phyloP scores from a whole-genome alignment of 2,329 filamentous ascomycete species.

The Epichloe hybrida region DNA sequence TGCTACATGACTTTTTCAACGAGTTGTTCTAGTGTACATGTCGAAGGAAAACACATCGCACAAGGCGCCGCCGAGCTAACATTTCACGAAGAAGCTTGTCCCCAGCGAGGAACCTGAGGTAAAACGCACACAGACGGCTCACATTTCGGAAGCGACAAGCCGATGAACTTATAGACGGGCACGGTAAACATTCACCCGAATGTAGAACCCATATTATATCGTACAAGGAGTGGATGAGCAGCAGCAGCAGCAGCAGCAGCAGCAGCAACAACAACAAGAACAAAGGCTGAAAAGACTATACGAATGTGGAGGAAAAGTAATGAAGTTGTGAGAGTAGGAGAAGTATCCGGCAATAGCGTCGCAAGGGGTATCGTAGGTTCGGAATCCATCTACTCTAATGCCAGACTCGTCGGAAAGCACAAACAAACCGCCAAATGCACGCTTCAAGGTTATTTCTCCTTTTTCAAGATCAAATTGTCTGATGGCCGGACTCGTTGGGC shows the following conservation, averaged over 20 bases:
- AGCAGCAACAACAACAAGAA: not conserved
- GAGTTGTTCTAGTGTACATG: too few relatives aligned
- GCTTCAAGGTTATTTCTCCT: slow-evolving; percentile 15
- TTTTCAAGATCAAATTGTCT: slow-evolving; percentile 50
- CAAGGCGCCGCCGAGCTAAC: not conserved
- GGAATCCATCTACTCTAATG: not conserved
- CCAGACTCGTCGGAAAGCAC: not conserved
- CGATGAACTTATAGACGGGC: not conserved
- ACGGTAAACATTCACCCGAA: not conserved
- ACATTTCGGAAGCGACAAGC: not conserved
- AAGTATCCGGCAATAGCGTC: not conserved
- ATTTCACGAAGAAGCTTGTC: not conserved
- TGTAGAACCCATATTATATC: not conserved
- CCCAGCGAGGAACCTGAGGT: not conserved
- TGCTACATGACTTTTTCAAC: too few relatives aligned
- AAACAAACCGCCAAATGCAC: slow-evolving; percentile 1
- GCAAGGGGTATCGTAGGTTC: slow-evolving; percentile 1
- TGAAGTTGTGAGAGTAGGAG: not conserved
- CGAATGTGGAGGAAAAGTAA: not conserved
- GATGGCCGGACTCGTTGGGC: slow-evolving; percentile 49
- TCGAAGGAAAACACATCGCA: too few relatives aligned
- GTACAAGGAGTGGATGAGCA: not conserved
- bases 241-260: not conserved
- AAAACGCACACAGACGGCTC: not conserved
- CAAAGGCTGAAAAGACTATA: not conserved